These are phyloP conservation scores for Candida ficus DNA, from an alignment of 805 yeast species.

Conservation along the genomic window DNA sequence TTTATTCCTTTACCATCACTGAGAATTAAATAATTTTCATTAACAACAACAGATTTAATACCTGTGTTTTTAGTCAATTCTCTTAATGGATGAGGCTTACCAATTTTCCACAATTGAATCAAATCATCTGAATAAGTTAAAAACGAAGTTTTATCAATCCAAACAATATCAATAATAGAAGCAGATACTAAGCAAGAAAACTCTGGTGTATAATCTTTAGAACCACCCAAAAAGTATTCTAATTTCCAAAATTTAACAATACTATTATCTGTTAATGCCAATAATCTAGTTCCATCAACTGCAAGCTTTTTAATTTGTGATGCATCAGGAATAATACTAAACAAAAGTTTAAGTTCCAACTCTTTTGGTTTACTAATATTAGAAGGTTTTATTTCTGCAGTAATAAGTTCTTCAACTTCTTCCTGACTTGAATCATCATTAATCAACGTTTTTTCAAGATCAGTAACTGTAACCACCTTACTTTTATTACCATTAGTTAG, in stretches of 20 bases:
- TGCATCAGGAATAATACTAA: not conserved
- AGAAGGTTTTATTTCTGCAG: no score
- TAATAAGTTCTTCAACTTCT: no score
- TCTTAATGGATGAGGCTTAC: not conserved
- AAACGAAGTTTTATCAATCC: not conserved
- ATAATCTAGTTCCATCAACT: not conserved
- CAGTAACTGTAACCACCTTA: no score
- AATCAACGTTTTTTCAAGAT: no score
- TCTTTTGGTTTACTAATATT: no score
- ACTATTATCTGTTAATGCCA: not conserved
- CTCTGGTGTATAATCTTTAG: not conserved
- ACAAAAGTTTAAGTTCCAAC: not conserved
- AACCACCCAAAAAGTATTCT: not conserved
- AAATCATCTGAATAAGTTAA: not conserved
- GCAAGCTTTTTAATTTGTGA: not conserved
- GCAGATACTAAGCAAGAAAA: not conserved
- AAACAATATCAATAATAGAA: not conserved
- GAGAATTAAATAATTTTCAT: no score
- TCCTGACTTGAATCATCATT: no score
- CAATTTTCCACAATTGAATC: not conserved
- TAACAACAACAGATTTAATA: no score
- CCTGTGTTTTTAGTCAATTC: no score
- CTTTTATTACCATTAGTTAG: no score
- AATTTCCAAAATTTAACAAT: not conserved
- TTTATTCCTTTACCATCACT: no score